Evolutionary conservation across 805 yeast species (phyloP).

Genomic region (Lipomyces yamanashiensis): DNA sequence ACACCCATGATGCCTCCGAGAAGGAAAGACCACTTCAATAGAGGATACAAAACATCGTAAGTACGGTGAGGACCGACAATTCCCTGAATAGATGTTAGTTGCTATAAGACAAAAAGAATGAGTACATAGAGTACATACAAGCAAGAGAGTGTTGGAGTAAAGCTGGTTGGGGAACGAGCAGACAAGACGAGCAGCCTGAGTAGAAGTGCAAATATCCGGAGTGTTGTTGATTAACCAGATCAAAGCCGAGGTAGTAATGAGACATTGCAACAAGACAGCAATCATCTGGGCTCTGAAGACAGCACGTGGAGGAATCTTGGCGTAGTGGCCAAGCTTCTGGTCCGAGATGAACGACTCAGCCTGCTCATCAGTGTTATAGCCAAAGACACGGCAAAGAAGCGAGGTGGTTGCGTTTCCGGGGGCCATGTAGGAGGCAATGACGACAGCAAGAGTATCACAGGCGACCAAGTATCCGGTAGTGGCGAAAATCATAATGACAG

Average conservation of each 20-base stretch:
- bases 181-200: constrained; percentile 36
- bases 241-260: constrained; percentile 55
- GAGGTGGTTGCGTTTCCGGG: constrained; percentile 57
- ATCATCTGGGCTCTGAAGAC: constrained; percentile 58
- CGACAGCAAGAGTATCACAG: constrained; percentile 50
- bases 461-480: constrained; percentile 60
- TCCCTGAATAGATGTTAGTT: constrained; percentile 22
- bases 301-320: constrained; percentile 56
- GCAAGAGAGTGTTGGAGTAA: constrained; percentile 38
- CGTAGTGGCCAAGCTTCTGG: constrained; percentile 59
- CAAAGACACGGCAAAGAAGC: constrained; percentile 55
- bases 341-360: constrained; percentile 49
- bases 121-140: constrained; percentile 5
- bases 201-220: constrained; percentile 37
- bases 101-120: background rate
- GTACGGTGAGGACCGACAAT: constrained; percentile 40
- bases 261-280: constrained; percentile 60
- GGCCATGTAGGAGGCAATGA: constrained; percentile 54
- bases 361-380: constrained; percentile 55
- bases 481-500: constrained; percentile 65
- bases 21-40: constrained; percentile 38
- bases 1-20: constrained; percentile 34
- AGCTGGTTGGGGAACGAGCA: constrained; percentile 39
- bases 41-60: constrained; percentile 34
- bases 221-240: constrained; percentile 49